phyloP scores from a whole-genome alignment of 139 green algal genomes.

The Auxenochlorella pyrenoidosa region DNA sequence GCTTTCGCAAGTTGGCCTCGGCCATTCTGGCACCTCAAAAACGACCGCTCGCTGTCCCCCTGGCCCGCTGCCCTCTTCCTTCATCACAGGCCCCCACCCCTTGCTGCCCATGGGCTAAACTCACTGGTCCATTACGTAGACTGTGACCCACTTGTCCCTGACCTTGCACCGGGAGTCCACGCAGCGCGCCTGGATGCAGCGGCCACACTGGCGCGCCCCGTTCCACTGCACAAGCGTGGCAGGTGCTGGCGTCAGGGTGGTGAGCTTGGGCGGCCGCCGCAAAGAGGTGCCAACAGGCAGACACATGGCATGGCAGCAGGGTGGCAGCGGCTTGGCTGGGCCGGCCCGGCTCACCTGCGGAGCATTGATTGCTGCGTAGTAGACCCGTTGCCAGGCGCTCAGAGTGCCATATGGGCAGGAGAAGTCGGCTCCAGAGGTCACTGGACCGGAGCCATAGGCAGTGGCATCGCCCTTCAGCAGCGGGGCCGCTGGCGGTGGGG shows the following conservation, averaged over 20 bases:
- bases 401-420: slow-evolving; percentile 1
- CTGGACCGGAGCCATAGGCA: background rate
- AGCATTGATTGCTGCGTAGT: slow-evolving; percentile 30
- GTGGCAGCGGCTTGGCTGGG: background rate
- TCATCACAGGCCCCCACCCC: too few relatives aligned
- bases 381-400: slow-evolving; percentile 1
- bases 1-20: too few relatives aligned
- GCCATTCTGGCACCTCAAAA: too few relatives aligned
- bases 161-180: slow-evolving; percentile 20
- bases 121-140: slow-evolving; percentile 21
- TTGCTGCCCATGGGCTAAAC: background rate
- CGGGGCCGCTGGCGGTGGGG: background rate
- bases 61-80: background rate
- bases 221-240: background rate
- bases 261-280: background rate
- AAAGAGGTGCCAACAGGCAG: background rate
- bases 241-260: background rate
- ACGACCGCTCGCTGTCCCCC: too few relatives aligned
- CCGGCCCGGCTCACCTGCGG: background rate
- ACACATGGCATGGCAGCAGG: background rate
- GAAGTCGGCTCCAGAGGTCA: background rate
- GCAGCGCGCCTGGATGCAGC: slow-evolving; percentile 16
- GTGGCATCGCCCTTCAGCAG: background rate
- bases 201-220: slow-evolving; percentile 9
- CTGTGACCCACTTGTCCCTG: background rate